These are phyloP conservation scores for Colletotrichum horii DNA, from an alignment of 2,329 filamentous ascomycete genomes.

Conservation along the genomic window DNA sequence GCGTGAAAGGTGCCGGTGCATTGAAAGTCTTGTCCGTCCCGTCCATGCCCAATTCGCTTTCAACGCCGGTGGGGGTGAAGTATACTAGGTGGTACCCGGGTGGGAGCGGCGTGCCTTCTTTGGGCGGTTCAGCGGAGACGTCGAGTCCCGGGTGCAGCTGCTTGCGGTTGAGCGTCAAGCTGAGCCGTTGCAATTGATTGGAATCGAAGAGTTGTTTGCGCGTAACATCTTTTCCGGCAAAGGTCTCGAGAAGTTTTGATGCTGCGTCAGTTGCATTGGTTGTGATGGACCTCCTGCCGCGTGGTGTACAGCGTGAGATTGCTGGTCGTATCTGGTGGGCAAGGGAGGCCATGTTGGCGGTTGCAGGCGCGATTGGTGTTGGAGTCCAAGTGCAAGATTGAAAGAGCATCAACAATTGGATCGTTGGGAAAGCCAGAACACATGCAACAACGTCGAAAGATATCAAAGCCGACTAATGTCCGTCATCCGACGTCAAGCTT, in stretches of 20 bases:
- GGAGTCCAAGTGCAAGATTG: not conserved
- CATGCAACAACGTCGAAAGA: not conserved
- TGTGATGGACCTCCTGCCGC: not conserved
- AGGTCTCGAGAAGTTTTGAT: constrained; percentile 34
- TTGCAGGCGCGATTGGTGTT: not conserved
- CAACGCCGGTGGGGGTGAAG: constrained; percentile 63
- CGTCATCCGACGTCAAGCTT: not conserved
- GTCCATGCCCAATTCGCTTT: constrained; percentile 60
- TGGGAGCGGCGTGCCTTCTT: constrained; percentile 54
- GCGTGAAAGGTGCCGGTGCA: constrained; percentile 61
- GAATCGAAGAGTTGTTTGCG: constrained; percentile 59
- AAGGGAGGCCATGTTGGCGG: not conserved
- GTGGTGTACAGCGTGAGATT: not conserved
- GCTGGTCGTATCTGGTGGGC: not conserved
- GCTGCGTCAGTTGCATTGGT: constrained; percentile 27
- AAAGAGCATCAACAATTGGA: not conserved
- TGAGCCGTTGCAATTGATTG: constrained; percentile 68
- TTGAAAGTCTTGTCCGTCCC: constrained; percentile 68
- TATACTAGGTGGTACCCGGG: constrained; percentile 68
- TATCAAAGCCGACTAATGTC: too few relatives aligned
- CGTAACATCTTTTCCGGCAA: constrained; percentile 29
- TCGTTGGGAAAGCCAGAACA: not conserved
- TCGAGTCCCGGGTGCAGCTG: constrained; percentile 41
- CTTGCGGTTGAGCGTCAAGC: constrained; percentile 59
- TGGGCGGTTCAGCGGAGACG: constrained; percentile 41